Base-by-base conservation (phyloP, 2,329 filamentous ascomycete species). In the Emergomyces orientalis region DNA sequence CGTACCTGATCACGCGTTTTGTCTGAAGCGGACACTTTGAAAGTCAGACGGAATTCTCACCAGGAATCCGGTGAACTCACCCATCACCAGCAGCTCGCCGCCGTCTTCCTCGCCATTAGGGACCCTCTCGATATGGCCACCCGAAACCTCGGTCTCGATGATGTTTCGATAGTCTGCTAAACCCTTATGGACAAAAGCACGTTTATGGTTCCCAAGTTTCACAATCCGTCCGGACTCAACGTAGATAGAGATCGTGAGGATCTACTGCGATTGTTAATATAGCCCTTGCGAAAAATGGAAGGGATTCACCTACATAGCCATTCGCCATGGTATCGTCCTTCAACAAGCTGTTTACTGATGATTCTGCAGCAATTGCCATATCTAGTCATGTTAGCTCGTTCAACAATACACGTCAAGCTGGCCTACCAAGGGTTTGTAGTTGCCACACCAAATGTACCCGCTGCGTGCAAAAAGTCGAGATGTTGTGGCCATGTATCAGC, bases 381-480 rank as follows among this genome's bases (percentile, higher is more conserved):
- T 68, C 68, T 69, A 34, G 14, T 13, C 30, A 32, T 22, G 2
- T 41, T 22, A 57, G 7, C 19, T 22, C 17, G 19, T 41, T 41
- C 17, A 6, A 57, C 13, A 7, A 2, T 17, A 13, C 14, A 2
- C 11, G 1, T 2, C 8, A 27, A 9, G 34, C 25, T 34, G 27
- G 49, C 66, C 64, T 62, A 70, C 69, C 64, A 41, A 70, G 62
- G 47, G 60, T 66, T 49, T 69, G 58, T 61, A 76, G 59, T 63
- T 75, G 67, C 72, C 70, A 76, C 7, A 77, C 68, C 8, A 77
- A 65, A 68, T 75, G 66, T n/a, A 77, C 67, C 19, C 68, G 64
- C 60, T 67, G 66, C 61, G 69, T 68, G 34, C 65, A 63, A 54
- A 67, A 65, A 34, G 67, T 69, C 54, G 64, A 69, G 32, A 70